Evolutionary conservation across 129 eudicot species (phyloP).

Genomic region (Escallonia herrerae): DNA sequence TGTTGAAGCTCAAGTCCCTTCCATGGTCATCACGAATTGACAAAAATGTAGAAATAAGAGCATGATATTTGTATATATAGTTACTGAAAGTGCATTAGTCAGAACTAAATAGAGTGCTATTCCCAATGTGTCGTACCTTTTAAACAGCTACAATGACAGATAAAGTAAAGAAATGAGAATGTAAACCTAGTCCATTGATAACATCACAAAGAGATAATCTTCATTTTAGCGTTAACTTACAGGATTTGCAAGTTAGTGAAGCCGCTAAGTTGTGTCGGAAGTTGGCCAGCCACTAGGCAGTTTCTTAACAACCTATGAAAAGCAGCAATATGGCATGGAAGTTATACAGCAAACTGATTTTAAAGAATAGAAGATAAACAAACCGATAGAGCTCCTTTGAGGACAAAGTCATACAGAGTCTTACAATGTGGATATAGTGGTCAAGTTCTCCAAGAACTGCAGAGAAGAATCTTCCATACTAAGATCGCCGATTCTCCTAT

Average conservation of each 20-base stretch:
- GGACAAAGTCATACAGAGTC: conserved; percentile 14
- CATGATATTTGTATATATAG: no score
- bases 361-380: neutral
- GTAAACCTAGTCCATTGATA: no score
- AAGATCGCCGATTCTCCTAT: conserved; percentile 69
- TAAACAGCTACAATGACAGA: no score
- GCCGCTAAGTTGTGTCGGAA: conserved; percentile 44
- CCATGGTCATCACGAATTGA: conserved; percentile 11
- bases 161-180: no score
- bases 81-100: no score
- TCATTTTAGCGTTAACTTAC: conserved; percentile 25
- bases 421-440: conserved; percentile 61
- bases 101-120: no score
- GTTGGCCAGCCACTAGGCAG: conserved; percentile 40
- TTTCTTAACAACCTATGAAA: conserved; percentile 46
- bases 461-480: conserved; percentile 46
- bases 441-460: conserved; percentile 46
- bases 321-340: neutral
- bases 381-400: neutral
- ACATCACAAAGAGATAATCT: no score
- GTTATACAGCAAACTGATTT: neutral
- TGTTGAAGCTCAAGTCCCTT: conserved; percentile 83
- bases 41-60: neutral
- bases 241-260: conserved; percentile 43
- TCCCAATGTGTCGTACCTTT: no score